These are phyloP conservation scores for Colletotrichum caudatum DNA, from an alignment of 2,329 filamentous ascomycete genomes.

Conservation along the genomic window DNA sequence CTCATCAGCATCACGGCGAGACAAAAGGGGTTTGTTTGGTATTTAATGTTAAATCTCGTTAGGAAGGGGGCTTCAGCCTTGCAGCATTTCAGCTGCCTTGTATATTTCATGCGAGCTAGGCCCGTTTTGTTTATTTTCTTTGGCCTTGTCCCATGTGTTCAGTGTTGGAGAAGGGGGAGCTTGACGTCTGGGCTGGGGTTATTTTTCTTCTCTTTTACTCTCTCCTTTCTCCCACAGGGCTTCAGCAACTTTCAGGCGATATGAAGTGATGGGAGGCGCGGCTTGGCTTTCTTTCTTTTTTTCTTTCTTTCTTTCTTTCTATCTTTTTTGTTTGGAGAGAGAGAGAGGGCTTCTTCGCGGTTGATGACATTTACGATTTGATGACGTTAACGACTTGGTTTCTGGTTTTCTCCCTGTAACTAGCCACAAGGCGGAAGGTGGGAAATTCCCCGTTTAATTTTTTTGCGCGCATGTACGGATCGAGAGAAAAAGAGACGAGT, in stretches of 20 bases:
- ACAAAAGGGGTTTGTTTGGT: constrained; percentile 18
- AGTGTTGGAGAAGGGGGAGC: not conserved
- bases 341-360: not conserved
- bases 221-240: not conserved
- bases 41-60: constrained; percentile 16
- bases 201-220: not conserved
- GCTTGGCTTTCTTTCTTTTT: not conserved
- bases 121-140: not conserved
- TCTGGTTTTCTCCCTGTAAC: not conserved
- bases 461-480: not conserved
- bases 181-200: not conserved
- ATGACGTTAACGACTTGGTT: not conserved
- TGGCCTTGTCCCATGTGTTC: not conserved
- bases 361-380: constrained; percentile 15
- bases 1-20: constrained; percentile 21
- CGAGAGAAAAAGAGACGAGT: not conserved
- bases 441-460: not conserved
- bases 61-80: constrained; percentile 8
- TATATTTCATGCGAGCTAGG: not conserved
- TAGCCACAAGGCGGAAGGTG: not conserved
- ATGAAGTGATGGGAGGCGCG: not conserved
- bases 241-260: not conserved
- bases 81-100: constrained; percentile 15
- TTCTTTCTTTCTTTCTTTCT: not conserved
- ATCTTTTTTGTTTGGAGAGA: too few species aligned